phyloP scores from a whole-genome alignment of 2,329 filamentous ascomycete species.

The Cladorrhinum sp. region DNA sequence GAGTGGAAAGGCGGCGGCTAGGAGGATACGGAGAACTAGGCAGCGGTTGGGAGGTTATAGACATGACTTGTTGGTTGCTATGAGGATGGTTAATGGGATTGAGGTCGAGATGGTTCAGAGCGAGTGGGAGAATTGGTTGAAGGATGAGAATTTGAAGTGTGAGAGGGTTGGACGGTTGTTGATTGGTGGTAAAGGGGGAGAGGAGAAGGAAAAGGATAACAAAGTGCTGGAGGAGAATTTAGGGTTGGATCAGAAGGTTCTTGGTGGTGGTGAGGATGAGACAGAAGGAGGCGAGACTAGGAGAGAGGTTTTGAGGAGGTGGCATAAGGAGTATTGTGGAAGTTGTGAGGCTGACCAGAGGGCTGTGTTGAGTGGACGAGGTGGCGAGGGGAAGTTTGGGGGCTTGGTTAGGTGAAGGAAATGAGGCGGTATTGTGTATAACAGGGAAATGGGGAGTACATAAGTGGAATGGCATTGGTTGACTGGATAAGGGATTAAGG shows the following conservation, averaged over 20 bases:
- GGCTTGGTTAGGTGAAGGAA: conserved; percentile 8
- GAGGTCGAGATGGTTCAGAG: conserved; percentile 81
- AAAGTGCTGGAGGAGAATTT: conserved; percentile 15
- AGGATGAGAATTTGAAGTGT: conserved; percentile 75
- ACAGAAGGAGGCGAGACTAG: conserved; percentile 31
- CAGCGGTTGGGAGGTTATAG: conserved; percentile 80
- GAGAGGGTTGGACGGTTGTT: conserved; percentile 49
- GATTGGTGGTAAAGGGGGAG: background rate
- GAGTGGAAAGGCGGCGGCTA: conserved; percentile 53
- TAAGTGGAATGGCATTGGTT: too few species aligned
- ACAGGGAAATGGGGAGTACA: background rate
- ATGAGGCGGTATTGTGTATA: background rate
- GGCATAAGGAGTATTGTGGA: conserved; percentile 55
- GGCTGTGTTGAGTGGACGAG: conserved; percentile 19
- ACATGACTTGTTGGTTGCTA: conserved; percentile 85
- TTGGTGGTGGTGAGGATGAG: conserved; percentile 17
- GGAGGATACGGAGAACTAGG: conserved; percentile 72
- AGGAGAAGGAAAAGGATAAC: conserved; percentile 19
- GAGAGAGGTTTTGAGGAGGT: conserved; percentile 42
- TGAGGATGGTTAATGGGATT: conserved; percentile 84
- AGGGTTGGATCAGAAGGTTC: conserved; percentile 16
- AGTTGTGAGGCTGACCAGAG: conserved; percentile 51
- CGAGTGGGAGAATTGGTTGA: conserved; percentile 92
- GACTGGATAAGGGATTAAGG: background rate
- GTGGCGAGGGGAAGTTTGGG: background rate